Evolutionary conservation across 257 asterid genomes (phyloP).

Genomic region (Gardenia jasminoides): DNA sequence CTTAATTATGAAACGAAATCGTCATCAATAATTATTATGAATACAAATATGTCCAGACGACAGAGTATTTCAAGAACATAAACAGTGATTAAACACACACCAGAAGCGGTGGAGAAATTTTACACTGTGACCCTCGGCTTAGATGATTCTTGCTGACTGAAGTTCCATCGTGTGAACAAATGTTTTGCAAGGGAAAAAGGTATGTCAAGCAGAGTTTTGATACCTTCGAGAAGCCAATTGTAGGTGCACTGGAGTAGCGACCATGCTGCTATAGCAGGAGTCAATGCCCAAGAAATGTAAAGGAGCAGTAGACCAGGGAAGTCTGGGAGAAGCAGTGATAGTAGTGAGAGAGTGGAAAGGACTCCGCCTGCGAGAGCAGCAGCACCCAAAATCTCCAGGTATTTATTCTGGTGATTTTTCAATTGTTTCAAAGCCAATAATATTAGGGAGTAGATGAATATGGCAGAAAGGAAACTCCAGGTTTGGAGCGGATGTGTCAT

Average conservation of each 20-base stretch:
- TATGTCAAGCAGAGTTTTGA: background rate
- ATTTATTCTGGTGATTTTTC: background rate
- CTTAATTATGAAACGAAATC: no score
- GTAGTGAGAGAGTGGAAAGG: background rate
- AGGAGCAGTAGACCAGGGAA: background rate
- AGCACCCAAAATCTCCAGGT: background rate
- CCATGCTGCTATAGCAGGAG: background rate
- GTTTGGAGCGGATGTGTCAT: background rate
- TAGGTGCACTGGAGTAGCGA: background rate
- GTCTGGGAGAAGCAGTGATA: background rate
- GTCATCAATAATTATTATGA: no score
- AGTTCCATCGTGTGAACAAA: background rate
- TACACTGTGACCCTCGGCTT: no score
- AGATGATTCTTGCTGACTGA: no score
- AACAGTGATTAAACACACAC: no score
- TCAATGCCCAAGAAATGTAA: background rate
- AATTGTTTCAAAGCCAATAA: background rate
- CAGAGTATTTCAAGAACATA: no score
- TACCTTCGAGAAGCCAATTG: background rate
- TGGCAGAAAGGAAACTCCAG: background rate
- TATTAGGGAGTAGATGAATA: background rate
- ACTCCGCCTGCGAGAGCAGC: background rate
- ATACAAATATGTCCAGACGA: no score
- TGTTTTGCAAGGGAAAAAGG: background rate
- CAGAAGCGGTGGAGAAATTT: no score